Evolutionary conservation across 2,329 filamentous ascomycete species (phyloP), one percentile per base, ranked within the genome.

Genomic region (Alternaria sp.): DNA sequence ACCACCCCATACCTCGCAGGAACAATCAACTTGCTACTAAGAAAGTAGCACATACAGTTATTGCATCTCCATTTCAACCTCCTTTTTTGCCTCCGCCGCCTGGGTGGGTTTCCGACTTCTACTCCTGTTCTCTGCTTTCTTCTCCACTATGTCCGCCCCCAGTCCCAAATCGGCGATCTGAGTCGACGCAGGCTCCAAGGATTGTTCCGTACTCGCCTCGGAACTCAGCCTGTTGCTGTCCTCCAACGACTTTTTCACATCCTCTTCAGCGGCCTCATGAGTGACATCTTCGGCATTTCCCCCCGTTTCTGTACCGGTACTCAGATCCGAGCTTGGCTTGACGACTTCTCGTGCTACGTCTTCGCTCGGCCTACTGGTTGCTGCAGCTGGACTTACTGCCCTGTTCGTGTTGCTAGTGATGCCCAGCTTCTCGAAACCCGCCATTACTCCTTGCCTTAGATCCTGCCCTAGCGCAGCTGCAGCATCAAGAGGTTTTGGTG

Each of bases 11-110:
- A 8, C 30, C 32, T 47, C n/a, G 11, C 57, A 12, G 12, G 30
- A 7, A 36, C 2, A 3, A 4, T 3, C 30, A 4, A 20, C 32
- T 49, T 49, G 34, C 46, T 26, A 20, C 7, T 8, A 7, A 6
- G 11, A 20, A 11, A 18, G 34, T 32, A 49, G 30, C 32, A 4
- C 20, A 26, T 1, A 3, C 34, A 14, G 22, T 61, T 55, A 78
- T 56, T 78, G 73, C 74, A 77, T 75, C 65, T 78, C 77, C 11
- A 77, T 72, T 55, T 77, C 76, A 56, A 77, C 61, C 52, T 73
- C 70, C 36, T 71, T 63, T 53, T 62, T 66, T 6, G 58, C 62
- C 30, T 65, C 69, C 22, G 60, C 66, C 26, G 57, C 64, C 20
- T 65, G 65, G 36, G 72, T 75, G 28, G 54, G 54, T 28, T 60